Evolutionary conservation across 257 asterid genomes (phyloP), one percentile per base, ranked within the genome.

Genomic region (Osmanthus fragrans): DNA sequence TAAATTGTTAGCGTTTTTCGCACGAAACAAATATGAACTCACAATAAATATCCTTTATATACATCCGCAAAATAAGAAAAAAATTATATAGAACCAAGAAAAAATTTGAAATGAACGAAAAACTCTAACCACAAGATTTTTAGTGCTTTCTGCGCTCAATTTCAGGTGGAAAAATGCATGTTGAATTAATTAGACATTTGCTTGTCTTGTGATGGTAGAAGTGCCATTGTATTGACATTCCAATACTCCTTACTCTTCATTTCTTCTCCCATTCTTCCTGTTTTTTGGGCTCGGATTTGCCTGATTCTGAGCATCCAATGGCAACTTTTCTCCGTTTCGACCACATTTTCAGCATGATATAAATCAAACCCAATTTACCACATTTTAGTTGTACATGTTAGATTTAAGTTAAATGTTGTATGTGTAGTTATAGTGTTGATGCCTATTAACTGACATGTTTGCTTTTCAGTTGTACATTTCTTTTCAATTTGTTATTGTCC

Each of bases 281-380:
- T 18, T 78, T 84, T 65, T 81, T 81, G 34, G 58, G 36, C 42
- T 84, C 90, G 4, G 58, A 19, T 1, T 77, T 88, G 0, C 86
- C 90, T 0, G 92, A 65, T 91, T 91, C 88, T 21, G 97, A 86
- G 88, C 97, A 92, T n/a, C 96, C 86, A 82, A 94, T 75, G 1
- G 94, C 86, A 33, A 90, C 96, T 19, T 85, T 90, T 73, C 97
- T 84, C 98, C 98, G 92, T 68, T 91, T 91, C 88, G 91, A 88
- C 96, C 96, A 92, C 19, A 94, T 91, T 83, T 93, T 84, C 40
- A 87, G 60, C 97, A 94, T 94, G 71, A 85, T 56, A 45, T 94
- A 94, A 74, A 94, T 73, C 92, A 94, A 37, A 60, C 72, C 85
- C 87, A 91, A 71, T n/a, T n/a, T n/a, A n/a, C n/a, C n/a, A n/a